Conservation (phyloP, 768 basidiomycete species). For the Boletus rex-veris region DNA sequence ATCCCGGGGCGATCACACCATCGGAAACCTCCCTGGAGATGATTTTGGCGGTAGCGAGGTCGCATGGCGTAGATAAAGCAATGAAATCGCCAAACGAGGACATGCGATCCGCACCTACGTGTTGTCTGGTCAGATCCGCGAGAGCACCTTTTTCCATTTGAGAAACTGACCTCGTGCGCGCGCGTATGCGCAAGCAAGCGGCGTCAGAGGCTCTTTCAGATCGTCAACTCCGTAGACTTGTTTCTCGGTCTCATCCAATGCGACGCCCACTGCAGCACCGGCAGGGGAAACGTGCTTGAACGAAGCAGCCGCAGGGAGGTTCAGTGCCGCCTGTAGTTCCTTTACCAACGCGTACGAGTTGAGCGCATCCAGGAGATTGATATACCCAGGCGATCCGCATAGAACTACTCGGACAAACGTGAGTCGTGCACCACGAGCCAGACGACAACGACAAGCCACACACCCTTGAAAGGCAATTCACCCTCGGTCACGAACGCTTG, state of each 20-base stretch:
- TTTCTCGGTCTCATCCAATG: constrained; percentile 79
- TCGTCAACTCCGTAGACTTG: constrained; percentile 97
- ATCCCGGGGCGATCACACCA: constrained; percentile 96
- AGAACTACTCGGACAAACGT: constrained; percentile 51
- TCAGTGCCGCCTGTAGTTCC: constrained; percentile 84
- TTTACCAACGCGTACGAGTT: constrained; percentile 96
- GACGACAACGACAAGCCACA: neutral
- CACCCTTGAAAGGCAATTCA: constrained; percentile 91
- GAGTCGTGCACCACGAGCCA: neutral
- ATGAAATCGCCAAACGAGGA: constrained; percentile 99
- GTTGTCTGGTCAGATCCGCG: constrained; percentile 4
- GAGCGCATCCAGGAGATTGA: constrained; percentile 95
- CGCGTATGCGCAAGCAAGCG: constrained; percentile 90
- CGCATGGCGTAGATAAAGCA: constrained; percentile 88
- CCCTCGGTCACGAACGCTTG: constrained; percentile 91
- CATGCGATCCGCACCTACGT: constrained; percentile 92
- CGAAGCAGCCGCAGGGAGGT: constrained; percentile 92
- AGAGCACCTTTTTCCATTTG: neutral
- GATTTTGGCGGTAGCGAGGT: constrained; percentile 91
- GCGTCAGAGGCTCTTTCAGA: constrained; percentile 83
- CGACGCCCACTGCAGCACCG: constrained; percentile 89
- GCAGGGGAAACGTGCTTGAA: constrained; percentile 99
- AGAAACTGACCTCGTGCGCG: constrained; percentile 75
- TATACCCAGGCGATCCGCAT: constrained; percentile 94
- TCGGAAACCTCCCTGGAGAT: constrained; percentile 99